Evolutionary conservation across 768 basidiomycete genomes (phyloP).

Genomic region (Boletellus ananas): DNA sequence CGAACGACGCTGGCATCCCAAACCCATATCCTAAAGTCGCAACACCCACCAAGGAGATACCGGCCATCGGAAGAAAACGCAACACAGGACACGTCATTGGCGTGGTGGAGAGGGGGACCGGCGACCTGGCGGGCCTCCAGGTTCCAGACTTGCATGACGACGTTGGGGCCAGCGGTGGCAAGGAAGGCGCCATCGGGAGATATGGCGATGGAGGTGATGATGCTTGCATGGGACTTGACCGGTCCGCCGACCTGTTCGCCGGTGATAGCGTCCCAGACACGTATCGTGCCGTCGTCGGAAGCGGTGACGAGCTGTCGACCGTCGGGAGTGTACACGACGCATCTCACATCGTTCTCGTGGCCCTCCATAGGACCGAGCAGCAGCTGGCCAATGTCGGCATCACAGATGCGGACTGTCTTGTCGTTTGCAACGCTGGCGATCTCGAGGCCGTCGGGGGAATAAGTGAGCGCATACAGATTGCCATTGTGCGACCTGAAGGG

Average conservation of each 20-base stretch:
- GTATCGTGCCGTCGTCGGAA: constrained; percentile 29
- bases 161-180: constrained; percentile 31
- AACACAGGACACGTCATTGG: constrained; percentile 30
- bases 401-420: constrained; percentile 30
- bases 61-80: constrained; percentile 31
- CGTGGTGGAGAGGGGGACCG: constrained; percentile 22
- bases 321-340: constrained; percentile 30
- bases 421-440: constrained; percentile 31
- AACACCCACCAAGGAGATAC: constrained; percentile 25
- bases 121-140: constrained; percentile 19
- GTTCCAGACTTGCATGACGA: constrained; percentile 30
- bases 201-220: constrained; percentile 31
- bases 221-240: constrained; percentile 25
- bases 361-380: constrained; percentile 24
- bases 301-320: constrained; percentile 27
- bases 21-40: constrained; percentile 28
- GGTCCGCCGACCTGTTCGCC: constrained; percentile 32
- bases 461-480: constrained; percentile 39
- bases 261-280: constrained; percentile 28
- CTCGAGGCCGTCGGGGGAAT: constrained; percentile 28
- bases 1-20: constrained; percentile 25
- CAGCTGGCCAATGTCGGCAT: constrained; percentile 37
- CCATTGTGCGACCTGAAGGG: constrained; percentile 30
- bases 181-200: constrained; percentile 30
- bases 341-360: constrained; percentile 28